Conservation (phyloP, 176 grass and related monocot species). For the Oryza punctata region DNA sequence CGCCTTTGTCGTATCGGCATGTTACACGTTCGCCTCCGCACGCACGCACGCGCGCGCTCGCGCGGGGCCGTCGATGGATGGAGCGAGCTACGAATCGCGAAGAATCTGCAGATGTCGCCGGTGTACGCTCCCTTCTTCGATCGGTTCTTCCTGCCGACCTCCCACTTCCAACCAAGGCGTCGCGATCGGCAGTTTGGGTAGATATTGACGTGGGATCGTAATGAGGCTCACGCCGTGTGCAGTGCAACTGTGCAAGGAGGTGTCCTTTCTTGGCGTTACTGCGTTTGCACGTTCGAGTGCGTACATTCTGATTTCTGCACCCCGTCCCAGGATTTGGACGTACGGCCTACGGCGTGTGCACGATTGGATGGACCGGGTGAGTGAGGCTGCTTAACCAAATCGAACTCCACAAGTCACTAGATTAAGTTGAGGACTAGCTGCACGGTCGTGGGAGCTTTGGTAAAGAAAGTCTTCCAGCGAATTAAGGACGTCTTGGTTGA, state of each 20-base stretch:
- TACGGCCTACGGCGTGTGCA: neutral
- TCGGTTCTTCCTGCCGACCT: too few relatives aligned
- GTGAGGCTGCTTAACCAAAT: neutral
- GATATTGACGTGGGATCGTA: neutral
- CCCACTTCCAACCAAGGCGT: neutral
- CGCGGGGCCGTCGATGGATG: neutral
- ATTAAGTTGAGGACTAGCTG: neutral
- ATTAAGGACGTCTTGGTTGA: neutral
- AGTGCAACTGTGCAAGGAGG: too few relatives aligned
- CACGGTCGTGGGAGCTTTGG: neutral
- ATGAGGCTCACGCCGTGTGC: neutral
- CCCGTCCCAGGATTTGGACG: neutral
- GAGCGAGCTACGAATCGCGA: neutral
- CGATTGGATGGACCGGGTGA: neutral
- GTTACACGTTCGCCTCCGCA: slow-evolving; percentile 9
- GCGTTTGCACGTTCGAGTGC: neutral
- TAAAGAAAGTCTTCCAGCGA: slow-evolving; percentile 32
- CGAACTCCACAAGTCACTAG: neutral
- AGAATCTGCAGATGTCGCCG: neutral
- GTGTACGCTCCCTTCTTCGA: neutral
- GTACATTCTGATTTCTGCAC: neutral
- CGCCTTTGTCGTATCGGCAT: neutral
- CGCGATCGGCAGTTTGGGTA: neutral
- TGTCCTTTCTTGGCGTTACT: neutral
- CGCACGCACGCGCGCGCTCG: too few relatives aligned